These are phyloP conservation scores for Pleurotus eryngii DNA, from an alignment of 768 basidiomycete species.

Conservation along the genomic window DNA sequence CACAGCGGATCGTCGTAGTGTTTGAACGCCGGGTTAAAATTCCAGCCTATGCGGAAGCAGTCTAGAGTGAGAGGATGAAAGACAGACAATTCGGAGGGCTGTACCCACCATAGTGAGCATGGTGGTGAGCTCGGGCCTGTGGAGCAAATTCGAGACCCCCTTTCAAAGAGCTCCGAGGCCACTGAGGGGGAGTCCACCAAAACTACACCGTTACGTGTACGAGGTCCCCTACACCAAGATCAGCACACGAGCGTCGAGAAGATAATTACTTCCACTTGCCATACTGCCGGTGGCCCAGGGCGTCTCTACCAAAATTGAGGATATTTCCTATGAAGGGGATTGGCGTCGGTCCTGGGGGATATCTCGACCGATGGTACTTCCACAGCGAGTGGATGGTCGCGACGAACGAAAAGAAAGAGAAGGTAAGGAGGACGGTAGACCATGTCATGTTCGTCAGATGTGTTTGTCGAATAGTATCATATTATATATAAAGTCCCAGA, in stretches of 20 bases:
- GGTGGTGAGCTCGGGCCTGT: conserved; percentile 11
- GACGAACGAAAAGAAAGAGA: too few relatives aligned
- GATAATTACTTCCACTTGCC: conserved; percentile 7
- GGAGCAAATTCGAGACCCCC: conserved; percentile 33
- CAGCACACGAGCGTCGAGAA: too few relatives aligned
- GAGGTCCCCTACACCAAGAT: conserved; percentile 24
- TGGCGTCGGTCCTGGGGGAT: conserved; percentile 33
- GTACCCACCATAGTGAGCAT: conserved; percentile 3
- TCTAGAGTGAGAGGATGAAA: not conserved
- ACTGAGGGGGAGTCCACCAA: conserved; percentile 32
- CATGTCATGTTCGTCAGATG: not conserved
- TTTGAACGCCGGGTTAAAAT: not conserved
- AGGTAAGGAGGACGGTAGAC: not conserved
- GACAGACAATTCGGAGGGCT: too few relatives aligned
- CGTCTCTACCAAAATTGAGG: conserved; percentile 19
- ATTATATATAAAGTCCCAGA: too few relatives aligned
- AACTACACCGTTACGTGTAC: conserved; percentile 33
- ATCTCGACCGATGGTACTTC: not conserved
- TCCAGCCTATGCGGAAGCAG: not conserved
- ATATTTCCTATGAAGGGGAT: conserved; percentile 36
- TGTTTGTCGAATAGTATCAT: too few relatives aligned
- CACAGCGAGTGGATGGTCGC: not conserved
- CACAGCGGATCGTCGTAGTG: conserved; percentile 3
- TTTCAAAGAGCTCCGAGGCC: conserved; percentile 35
- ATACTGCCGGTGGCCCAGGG: conserved; percentile 26